phyloP scores from a whole-genome alignment of 768 basidiomycete genomes.

The Lactarius hengduanensis region DNA sequence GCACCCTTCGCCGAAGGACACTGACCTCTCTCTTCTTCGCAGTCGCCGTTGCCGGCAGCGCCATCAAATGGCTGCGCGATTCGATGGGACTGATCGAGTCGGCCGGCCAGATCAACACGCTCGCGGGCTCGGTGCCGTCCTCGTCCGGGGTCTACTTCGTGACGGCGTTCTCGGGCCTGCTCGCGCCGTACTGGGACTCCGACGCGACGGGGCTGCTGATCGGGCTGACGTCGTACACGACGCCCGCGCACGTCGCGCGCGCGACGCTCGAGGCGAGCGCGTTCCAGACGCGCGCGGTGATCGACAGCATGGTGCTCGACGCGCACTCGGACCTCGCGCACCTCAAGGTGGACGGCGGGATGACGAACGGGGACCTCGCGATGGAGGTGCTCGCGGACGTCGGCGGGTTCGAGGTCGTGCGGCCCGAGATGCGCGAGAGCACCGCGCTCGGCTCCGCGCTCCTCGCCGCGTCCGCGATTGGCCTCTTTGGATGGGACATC shows the following conservation, averaged over 20 bases:
- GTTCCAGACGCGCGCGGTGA: constrained; percentile 92
- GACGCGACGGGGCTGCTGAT: constrained; percentile 85
- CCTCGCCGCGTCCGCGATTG: constrained; percentile 85
- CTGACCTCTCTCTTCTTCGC: constrained; percentile 6
- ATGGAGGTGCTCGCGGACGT: constrained; percentile 87
- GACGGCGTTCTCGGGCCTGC: constrained; percentile 91
- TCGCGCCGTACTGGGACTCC: constrained; percentile 98
- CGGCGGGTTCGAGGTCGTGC: constrained; percentile 86
- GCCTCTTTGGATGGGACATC: constrained; percentile 91
- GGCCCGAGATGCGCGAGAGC: constrained; percentile 96
- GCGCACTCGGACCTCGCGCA: constrained; percentile 74
- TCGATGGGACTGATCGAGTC: constrained; percentile 79
- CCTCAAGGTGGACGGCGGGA: constrained; percentile 97
- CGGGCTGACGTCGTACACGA: constrained; percentile 85
- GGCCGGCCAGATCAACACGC: constrained; percentile 79
- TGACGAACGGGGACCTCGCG: constrained; percentile 90
- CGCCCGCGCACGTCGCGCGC: constrained; percentile 87
- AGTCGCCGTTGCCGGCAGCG: constrained; percentile 95
- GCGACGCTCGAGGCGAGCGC: constrained; percentile 96
- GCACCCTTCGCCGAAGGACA: neutral
- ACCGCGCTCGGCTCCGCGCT: constrained; percentile 95
- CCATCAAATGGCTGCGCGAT: constrained; percentile 96
- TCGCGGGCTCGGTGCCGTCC: constrained; percentile 72
- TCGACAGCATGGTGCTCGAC: constrained; percentile 94
- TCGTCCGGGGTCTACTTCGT: constrained; percentile 96